Conservation (phyloP, 371 early-diverging fungal species). For the Dichotomocladium elegans region DNA sequence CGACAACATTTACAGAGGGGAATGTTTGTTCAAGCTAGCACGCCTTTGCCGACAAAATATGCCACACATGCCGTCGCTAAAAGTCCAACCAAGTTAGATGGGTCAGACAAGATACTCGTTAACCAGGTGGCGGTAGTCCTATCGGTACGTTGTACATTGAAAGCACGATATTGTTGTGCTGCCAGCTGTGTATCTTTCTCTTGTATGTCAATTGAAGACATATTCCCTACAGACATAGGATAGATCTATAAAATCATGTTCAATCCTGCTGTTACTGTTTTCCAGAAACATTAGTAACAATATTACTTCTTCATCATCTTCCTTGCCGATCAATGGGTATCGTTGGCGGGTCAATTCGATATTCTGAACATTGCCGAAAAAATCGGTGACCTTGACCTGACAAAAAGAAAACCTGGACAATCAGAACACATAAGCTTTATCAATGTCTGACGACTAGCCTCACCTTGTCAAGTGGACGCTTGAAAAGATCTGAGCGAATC, state of each 20-base stretch:
- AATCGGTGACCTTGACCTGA: conserved; percentile 84
- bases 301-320: neutral
- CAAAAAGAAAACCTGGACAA: neutral
- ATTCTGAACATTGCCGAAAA: conserved; percentile 91
- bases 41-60: neutral
- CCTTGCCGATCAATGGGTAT: conserved; percentile 23
- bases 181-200: neutral
- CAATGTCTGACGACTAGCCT: neutral
- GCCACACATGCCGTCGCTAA: neutral
- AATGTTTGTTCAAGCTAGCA: neutral
- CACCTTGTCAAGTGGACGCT: conserved; percentile 66
- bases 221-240: neutral
- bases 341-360: conserved; percentile 68
- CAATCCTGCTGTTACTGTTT: neutral
- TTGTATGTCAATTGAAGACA: neutral
- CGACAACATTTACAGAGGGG: neutral
- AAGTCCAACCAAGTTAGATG: neutral
- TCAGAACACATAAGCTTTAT: neutral
- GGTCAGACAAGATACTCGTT: neutral
- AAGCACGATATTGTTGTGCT: conserved; percentile 3
- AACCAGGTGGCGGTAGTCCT: neutral
- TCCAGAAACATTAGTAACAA: neutral
- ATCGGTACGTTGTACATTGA: conserved; percentile 1
- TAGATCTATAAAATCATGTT: neutral
- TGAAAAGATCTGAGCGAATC: conserved; percentile 80